Base-by-base conservation (phyloP, 768 basidiomycete genomes). In the Pisolithus tinctorius region DNA sequence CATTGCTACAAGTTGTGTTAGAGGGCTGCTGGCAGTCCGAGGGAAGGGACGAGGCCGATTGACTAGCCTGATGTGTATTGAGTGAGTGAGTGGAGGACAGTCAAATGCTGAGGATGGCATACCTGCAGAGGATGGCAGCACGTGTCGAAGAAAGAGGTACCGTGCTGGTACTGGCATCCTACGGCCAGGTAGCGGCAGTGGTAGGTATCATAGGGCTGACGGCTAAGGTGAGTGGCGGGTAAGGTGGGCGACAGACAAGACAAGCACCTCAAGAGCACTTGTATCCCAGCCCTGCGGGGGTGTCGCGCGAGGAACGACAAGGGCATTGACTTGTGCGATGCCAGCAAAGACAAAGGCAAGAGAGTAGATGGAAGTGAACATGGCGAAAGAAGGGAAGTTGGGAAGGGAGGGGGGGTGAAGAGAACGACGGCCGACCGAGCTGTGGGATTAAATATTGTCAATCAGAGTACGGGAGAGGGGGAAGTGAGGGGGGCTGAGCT, bases 61-160 rank as follows among this genome's bases (percentile, higher is more conserved):
- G 73, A 46, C 60, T 76, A 10, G 73, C 73, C 82, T 83, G 23
- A 30, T 14, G 38, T 27, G 13, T 6, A 41, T 13, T 10, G 2
- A 44, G n/a, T 40, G 16, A 56, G 47, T 14, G 34, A 30, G 52
- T 26, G 17, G 38, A 20, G 20, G 20, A 20, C 20, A 20, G 43
- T 45, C 38, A 14, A 13, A 41, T 30, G 47, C 55, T 37, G 36
- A 59, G 34, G 31, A 40, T 10, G 1, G 43, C 48, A 65, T 63
- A 83, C 83, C 61, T 83, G 71, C 53, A 87, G 70, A 52, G 87
- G 83, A 63, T 81, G 81, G 74, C 88, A 87, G 63, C 90, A 91
- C 27, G 60, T 50, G 49, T 80, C 71, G 65, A 87, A 90, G 72
- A 84, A 84, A 14, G 65, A 44, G 8, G 74, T 73, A 61, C 71